Base-by-base conservation (phyloP, 345 rosid species). In the Viola odorata region DNA sequence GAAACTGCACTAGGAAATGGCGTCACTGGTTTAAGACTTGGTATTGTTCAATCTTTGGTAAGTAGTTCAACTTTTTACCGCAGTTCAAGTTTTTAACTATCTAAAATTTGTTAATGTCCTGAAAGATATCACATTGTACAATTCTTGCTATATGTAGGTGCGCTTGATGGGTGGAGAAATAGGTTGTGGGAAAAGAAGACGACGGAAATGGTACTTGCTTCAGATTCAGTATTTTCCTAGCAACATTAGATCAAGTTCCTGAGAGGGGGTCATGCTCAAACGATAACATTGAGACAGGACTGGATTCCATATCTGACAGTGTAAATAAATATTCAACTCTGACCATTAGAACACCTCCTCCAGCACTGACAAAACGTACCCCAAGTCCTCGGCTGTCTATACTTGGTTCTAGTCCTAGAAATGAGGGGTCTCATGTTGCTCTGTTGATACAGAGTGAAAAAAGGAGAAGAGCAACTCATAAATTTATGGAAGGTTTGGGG, bases 11-110 rank as follows among this genome's bases (percentile, higher is more conserved):
- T 52, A 13, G 86, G 85, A 50, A 72, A 73, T 53, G 81, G 75
- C 67, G 98, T 90, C 55, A 91, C 95, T 7, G 96, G 98, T 41
- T 62, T 91, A 67, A 96, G 96, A 15, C 95, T 86, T 12, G 95
- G 95, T 6, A 91, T 91, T 53, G 98, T 91, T 56, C 91, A 86
- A 54, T 88, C 96, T 58, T 73, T 91, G 86, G 98, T 88, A 71
- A 32, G 71, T 13, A 4, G 32, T 23, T 47, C 4, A n/a, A 47
- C n/a, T 47, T 47, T 47, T 47, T 10, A 9, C 10, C 13, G 11
- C 12, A 47, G n/a, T n/a, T 10, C 47, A 44, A 44, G 12, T 44
- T 44, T 6, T 44, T 7, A 44, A 44, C 47, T 6, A 23, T 23
- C 32, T 23, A 23, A 23, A 23, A 23, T 23, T 23, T 23, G 32